Percentiles rank a stretch among this genome's conserved stretches.
phyloP scores from a whole-genome alignment of 148 eudicot species.

The Arctostaphylos glauca region DNA sequence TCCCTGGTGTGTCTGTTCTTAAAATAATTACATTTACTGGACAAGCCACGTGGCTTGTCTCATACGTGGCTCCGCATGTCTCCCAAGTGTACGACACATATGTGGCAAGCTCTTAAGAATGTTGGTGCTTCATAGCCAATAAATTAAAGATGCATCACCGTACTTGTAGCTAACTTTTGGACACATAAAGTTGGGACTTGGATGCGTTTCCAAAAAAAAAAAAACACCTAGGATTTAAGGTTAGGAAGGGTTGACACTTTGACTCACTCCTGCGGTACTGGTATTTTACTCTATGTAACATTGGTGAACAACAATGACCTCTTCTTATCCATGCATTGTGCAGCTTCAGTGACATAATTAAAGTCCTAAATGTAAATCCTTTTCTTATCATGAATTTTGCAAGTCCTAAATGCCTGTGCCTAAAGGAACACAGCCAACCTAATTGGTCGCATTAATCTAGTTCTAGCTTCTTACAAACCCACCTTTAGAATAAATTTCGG shows the following conservation, averaged over 20 bases:
- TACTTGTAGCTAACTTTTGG: neutral
- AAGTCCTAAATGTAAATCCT: neutral
- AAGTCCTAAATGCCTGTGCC: too few species aligned
- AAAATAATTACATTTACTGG: too few species aligned
- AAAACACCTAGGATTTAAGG: neutral
- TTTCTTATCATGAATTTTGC: neutral
- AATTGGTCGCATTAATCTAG: too few species aligned
- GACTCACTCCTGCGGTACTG: neutral
- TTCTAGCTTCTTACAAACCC: too few species aligned
- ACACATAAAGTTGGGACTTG: neutral
- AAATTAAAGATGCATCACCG: neutral
- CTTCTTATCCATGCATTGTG: neutral
- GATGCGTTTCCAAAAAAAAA: neutral
- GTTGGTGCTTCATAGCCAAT: neutral
- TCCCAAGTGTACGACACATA: too few species aligned
- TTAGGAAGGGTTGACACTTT: neutral
- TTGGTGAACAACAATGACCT: neutral
- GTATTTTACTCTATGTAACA: neutral
- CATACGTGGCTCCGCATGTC: too few species aligned
- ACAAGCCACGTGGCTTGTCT: too few species aligned
- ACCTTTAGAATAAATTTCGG: too few species aligned
- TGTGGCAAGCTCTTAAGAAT: neutral
- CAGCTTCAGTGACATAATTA: neutral
- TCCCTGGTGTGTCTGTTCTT: too few species aligned
- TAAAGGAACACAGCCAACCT: too few species aligned